Evolutionary conservation across 1,284 basidiomycete species (phyloP), one percentile per base, ranked within the genome.

Genomic region (Austroboletus niveus): DNA sequence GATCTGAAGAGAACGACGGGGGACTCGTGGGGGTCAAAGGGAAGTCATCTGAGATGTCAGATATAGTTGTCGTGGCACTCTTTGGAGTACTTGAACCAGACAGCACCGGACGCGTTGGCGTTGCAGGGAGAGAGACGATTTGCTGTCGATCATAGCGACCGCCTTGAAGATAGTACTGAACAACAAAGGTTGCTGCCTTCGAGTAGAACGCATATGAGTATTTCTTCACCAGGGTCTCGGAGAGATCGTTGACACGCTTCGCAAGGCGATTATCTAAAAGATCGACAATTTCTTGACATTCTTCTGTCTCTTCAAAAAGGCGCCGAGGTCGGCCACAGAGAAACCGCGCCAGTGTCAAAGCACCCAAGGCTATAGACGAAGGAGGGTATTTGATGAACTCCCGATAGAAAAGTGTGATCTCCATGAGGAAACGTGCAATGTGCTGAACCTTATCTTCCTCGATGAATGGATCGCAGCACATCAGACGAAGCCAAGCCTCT

Each of bases 391-490:
- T 85, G 70, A 98, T 81, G 71, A 97, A 99, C 68, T 98, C 94
- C 58, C 93, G 87, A 72, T 98, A 91, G 78, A 98, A 99, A 45
- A 99, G 81, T 38, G 95, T 98, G 61, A 96, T 89, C 74, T 99
- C 97, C 92, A 99, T 97, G 63, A 99, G 75, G 78, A 98, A 99
- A 42, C 97, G 88, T 2, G 97, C 93, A 57, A 98, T 85, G 66
- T 96, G 90, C 66, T 96, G 92, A 6, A 95, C 91, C 70, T 90
- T 91, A 53, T 84, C 75, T 52, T 96, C 92, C 71, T 98, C 96
- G 56, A 84, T 70, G 65, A 75, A 78, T 17, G 84, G 77, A 34
- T 81, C 84, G 61, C 82, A 85, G 64, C 86, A 90, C 68, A 87
- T 79, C 30, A 89, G 74, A 49, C 97, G 83, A 30, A 99, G 81